phyloP scores from a whole-genome alignment of 768 basidiomycete genomes.

The Neoboletus subvelutipes region DNA sequence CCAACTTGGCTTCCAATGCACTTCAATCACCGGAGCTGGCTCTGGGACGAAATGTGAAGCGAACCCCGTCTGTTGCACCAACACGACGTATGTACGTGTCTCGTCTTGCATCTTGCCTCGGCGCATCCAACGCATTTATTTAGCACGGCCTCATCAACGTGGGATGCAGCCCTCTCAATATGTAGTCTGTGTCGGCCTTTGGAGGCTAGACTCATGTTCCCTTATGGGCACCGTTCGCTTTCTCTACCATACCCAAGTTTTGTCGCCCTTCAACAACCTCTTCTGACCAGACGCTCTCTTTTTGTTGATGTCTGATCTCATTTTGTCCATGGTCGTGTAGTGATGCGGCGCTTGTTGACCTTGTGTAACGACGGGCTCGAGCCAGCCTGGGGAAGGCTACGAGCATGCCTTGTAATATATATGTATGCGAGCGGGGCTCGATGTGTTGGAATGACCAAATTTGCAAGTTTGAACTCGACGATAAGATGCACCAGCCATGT shows the following conservation, averaged over 20 bases:
- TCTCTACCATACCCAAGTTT: constrained; percentile 13
- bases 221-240: constrained; percentile 18
- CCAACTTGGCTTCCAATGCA: constrained; percentile 22
- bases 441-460: not conserved
- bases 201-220: not conserved
- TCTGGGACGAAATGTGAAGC: constrained; percentile 15
- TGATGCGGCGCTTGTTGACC: constrained; percentile 8
- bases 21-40: constrained; percentile 26
- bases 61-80: constrained; percentile 26
- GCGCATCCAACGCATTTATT: not conserved
- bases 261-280: constrained; percentile 12
- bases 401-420: constrained; percentile 17
- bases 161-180: constrained; percentile 21
- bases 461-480: not conserved
- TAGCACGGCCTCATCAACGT: constrained; percentile 29
- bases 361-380: constrained; percentile 4
- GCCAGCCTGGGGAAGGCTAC: not conserved
- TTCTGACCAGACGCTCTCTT: constrained; percentile 24
- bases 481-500: not conserved
- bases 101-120: not conserved
- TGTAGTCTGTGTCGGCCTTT: constrained; percentile 2
- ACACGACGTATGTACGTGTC: constrained; percentile 16
- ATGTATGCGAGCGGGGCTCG: constrained; percentile 16
- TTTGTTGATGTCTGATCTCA: constrained; percentile 24
- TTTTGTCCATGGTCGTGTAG: constrained; percentile 19